Conservation (phyloP, 257 asterid species). For the Agastache rugosa region DNA sequence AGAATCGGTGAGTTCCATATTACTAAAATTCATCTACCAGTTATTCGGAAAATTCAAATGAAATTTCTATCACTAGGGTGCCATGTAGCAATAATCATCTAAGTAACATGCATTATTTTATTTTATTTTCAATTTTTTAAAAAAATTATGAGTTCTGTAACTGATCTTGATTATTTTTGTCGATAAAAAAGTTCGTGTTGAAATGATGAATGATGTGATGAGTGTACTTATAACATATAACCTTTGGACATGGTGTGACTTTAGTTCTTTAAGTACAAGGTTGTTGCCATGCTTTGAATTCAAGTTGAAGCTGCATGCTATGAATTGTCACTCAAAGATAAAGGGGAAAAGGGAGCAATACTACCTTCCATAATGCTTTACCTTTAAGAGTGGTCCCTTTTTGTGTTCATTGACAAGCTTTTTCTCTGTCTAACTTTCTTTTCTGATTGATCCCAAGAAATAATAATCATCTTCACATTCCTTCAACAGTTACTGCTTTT, state of each 20-base stretch:
- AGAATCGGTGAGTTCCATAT: background rate
- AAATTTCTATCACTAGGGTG: background rate
- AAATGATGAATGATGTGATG: background rate
- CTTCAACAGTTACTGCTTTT: background rate
- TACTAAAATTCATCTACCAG: background rate
- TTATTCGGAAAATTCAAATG: slow-evolving; percentile 5
- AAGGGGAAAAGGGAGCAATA: slow-evolving; percentile 27
- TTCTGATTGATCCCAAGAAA: background rate
- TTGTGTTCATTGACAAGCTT: slow-evolving; percentile 15
- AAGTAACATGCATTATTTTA: background rate
- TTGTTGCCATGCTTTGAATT: slow-evolving; percentile 35
- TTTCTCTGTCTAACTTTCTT: slow-evolving; percentile 3
- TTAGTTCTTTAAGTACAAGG: slow-evolving; percentile 33
- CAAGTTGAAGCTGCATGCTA: slow-evolving; percentile 36
- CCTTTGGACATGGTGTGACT: slow-evolving; percentile 39
- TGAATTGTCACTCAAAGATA: slow-evolving; percentile 35
- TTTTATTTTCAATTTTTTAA: no score
- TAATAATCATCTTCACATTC: slow-evolving; percentile 8
- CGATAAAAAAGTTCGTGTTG: background rate
- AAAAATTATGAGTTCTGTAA: no score
- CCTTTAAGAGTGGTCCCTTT: slow-evolving; percentile 41
- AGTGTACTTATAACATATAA: background rate
- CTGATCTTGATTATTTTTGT: background rate
- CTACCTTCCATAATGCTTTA: slow-evolving; percentile 38
- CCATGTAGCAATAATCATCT: background rate